Conservation (phyloP, 768 basidiomycete genomes). For the Kwoniella dendrophila region DNA sequence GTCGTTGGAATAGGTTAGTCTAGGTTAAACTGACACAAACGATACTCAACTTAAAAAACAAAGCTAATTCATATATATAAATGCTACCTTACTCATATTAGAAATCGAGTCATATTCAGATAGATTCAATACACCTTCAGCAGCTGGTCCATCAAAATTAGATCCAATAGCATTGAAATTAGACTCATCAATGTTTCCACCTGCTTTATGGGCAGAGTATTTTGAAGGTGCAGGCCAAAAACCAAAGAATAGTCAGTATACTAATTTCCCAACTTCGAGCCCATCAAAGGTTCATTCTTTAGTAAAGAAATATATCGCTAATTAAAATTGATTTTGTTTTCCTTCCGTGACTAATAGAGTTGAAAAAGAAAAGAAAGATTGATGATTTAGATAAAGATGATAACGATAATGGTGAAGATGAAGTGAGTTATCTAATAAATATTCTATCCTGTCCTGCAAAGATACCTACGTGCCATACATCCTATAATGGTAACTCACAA, state of each 20-base stretch:
- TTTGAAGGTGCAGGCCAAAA: constrained; percentile 33
- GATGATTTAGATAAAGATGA: constrained; percentile 23
- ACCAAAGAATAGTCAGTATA: constrained; percentile 20
- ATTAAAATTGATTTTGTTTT: neutral
- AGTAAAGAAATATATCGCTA: no score
- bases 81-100: constrained; percentile 3
- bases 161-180: constrained; percentile 33
- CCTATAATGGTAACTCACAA: neutral
- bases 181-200: constrained; percentile 42
- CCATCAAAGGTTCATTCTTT: neutral
- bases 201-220: constrained; percentile 41
- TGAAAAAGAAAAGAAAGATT: constrained; percentile 21
- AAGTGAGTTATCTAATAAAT: constrained; percentile 33
- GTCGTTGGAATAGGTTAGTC: constrained; percentile 45
- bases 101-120: constrained; percentile 52
- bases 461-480: no score
- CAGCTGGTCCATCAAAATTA: constrained; percentile 20
- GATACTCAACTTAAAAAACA: neutral
- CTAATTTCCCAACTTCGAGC: neutral
- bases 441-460: no score
- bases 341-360: neutral
- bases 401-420: constrained; percentile 34
- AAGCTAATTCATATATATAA: neutral
- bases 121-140: constrained; percentile 18
- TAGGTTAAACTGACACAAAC: neutral